Conservation (phyloP, 2,329 filamentous ascomycete species). For the Xylariaceae sp. region DNA sequence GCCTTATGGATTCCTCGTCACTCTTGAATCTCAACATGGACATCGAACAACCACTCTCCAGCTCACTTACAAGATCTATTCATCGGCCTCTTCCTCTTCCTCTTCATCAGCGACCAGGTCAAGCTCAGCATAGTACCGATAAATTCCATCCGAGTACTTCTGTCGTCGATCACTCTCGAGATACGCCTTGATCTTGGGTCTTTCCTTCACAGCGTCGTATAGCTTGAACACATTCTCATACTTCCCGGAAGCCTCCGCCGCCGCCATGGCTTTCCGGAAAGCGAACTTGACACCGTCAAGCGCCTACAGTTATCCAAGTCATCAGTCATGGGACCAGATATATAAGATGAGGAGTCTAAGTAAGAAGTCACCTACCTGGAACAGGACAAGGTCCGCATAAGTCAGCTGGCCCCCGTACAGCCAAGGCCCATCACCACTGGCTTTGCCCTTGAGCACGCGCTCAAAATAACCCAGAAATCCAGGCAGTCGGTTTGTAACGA, state of each 20-base stretch:
- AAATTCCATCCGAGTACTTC: constrained; percentile 61
- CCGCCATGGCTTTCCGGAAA: constrained; percentile 62
- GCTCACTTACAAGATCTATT: neutral
- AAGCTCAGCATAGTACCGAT: constrained; percentile 67
- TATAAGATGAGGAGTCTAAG: neutral
- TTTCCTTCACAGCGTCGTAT: constrained; percentile 56
- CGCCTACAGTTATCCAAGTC: constrained; percentile 32
- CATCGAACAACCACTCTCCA: neutral
- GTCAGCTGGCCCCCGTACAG: constrained; percentile 60
- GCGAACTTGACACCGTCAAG: constrained; percentile 58
- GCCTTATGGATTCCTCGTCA: too few species aligned
- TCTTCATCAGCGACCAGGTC: constrained; percentile 37
- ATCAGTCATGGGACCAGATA: neutral
- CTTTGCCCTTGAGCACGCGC: constrained; percentile 54
- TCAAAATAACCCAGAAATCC: constrained; percentile 71
- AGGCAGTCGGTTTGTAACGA: constrained; percentile 57
- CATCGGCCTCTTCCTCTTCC: neutral
- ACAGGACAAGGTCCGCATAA: constrained; percentile 69
- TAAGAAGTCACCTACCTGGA: constrained; percentile 49
- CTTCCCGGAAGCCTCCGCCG: constrained; percentile 49
- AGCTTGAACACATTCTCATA: constrained; percentile 60
- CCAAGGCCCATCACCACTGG: constrained; percentile 55
- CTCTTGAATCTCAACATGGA: neutral
- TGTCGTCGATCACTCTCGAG: constrained; percentile 59
- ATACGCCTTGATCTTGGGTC: constrained; percentile 63